Evolutionary conservation across 805 yeast species (phyloP), one percentile per base, ranked within the genome.

Genomic region (Pichia exigua): DNA sequence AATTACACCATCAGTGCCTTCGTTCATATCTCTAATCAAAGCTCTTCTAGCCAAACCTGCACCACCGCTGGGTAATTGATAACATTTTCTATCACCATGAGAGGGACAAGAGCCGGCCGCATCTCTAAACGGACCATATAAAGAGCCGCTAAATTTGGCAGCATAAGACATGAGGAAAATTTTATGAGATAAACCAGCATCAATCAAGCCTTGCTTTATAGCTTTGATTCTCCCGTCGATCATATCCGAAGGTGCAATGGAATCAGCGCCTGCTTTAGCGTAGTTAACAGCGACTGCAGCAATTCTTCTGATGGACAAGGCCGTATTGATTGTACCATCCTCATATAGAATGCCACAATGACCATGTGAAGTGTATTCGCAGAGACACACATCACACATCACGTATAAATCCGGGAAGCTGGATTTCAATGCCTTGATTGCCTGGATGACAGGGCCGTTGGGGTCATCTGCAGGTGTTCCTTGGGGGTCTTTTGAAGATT

Each of bases 231-330:
- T 79, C 26, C 99, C 99, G 68, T 94, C 99, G 62, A 91, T 83
- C 98, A 94, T 94, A 66, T 94, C 99, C 17, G 95, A 85, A 13
- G 99, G 99, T 2, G 98, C 97, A 32, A 94, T 96, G 52, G 89
- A 85, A 65, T 94, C 78, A 2, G 97, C 97, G 50, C 99, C 99
- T 1, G 98, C 98, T 60, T 76, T 79, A 32, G 97, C 98, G 65
- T 94, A 94, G 66, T 88, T 90, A 10, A 87, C 95, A 1, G 98
- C 96, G 22, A 94, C 97, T 4, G 92, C 91, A 3, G 96, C 97
- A 45, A 94, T 77, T 66, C 99, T 78, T 58, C 81, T 75, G 12
- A 87, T 95, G 15, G 92, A 80, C 49, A 70, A 65, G 50, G 82
- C 86, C 50, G 96, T 77, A 65, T 86, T 84, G 61, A 94, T 79